phyloP scores from a whole-genome alignment of 805 yeast genomes.

The Candida sonorensis region DNA sequence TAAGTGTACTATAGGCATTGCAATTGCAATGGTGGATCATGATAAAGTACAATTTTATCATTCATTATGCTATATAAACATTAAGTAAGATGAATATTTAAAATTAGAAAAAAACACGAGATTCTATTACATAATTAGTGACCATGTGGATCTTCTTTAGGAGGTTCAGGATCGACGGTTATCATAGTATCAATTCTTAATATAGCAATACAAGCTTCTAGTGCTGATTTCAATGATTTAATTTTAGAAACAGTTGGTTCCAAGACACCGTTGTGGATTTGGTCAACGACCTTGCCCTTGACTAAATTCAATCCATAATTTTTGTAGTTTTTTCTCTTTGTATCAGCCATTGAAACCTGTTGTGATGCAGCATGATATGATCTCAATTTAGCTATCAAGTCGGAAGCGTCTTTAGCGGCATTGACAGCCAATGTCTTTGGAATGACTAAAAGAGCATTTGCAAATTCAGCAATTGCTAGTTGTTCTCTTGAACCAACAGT shows the following conservation, averaged over 20 bases:
- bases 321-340: conserved; percentile 77
- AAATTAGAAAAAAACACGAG: too few species aligned
- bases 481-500: conserved; percentile 97
- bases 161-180: conserved; percentile 92
- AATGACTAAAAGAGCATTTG: conserved; percentile 77
- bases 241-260: conserved; percentile 94
- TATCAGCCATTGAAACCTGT: conserved; percentile 74
- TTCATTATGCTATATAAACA: too few species aligned
- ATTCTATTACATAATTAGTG: too few species aligned
- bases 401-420: conserved; percentile 96
- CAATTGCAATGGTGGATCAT: too few species aligned
- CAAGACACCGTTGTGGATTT: conserved; percentile 74
- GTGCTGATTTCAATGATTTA: conserved; percentile 88
- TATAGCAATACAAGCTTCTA: conserved; percentile 97
- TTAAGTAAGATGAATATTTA: too few species aligned
- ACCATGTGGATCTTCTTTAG: conserved; percentile 85
- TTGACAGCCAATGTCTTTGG: conserved; percentile 96
- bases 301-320: conserved; percentile 91
- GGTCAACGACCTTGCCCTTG: conserved; percentile 88
- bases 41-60: too few species aligned
- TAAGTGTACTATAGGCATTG: too few species aligned
- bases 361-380: conserved; percentile 96
- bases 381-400: conserved; percentile 89
- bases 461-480: conserved; percentile 96
- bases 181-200: conserved; percentile 98